Base-by-base conservation (phyloP, 257 asterid genomes). In the Perilla frutescens region DNA sequence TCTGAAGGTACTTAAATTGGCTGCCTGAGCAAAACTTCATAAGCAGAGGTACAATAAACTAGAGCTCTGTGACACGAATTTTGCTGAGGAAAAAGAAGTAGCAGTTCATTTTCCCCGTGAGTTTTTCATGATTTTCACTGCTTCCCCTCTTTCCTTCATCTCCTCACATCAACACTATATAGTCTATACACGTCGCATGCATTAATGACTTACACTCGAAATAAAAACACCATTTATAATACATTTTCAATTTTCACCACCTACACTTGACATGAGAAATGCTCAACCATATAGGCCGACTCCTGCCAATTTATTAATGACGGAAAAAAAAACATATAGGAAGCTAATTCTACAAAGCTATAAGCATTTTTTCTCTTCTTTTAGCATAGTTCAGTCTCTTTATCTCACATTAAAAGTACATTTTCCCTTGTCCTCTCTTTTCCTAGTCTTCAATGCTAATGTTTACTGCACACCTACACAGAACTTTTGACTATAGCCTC, bases 1-100 rank as follows among this genome's bases (percentile, higher is more conserved):
- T 15, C 36, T 47, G 61, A 45, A 71, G 76, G 76, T 71, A 71
- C 76, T 60, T 69, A 57, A 9, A 14, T 48, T 60, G 69, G 68
- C 37, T 71, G 41, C 69, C 47, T 56, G 53, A 56, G 74, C 74
- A 40, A 59, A 41, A 59, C 20, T 60, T 44, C 61, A 41, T 1
- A 36, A 67, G 61, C 72, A 50, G 60, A 48, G 36, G 7, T 3
- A 43, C 7, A 14, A 59, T 31, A 32, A 44, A 56, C 7, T 8
- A n/a, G 10, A 56, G 66, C 66, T 41, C 14, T 43, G 31, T 43
- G 31, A n/a, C 29, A 41, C n/a, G 49, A 63, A 14, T 50, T 47
- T 65, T 65, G 71, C 43, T 48, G 13, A 31, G 68, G 14, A 34
- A 62, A 61, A 39, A 50, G 61, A 55, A 39, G 53, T 15, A 48